phyloP scores from a whole-genome alignment of 2,329 filamentous ascomycete species.

The Lachnellula hyalina region DNA sequence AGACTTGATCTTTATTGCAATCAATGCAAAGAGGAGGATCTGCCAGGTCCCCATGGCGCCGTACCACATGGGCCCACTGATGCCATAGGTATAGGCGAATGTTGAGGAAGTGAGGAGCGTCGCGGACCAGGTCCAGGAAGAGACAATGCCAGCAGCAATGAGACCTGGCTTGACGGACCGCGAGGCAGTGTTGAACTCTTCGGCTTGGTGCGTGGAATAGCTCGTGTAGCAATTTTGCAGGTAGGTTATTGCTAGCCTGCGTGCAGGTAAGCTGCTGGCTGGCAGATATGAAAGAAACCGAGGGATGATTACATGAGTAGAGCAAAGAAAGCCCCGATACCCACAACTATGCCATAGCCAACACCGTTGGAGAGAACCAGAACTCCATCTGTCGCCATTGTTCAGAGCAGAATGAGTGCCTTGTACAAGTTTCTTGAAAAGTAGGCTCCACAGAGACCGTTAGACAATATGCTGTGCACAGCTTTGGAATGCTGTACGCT shows the following conservation, averaged over 20 bases:
- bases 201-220: constrained; percentile 37
- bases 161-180: constrained; percentile 16
- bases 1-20: constrained; percentile 39
- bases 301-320: constrained; percentile 32
- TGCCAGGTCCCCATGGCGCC: constrained; percentile 36
- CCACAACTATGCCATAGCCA: constrained; percentile 45
- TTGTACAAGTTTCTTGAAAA: not conserved
- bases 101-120: constrained; percentile 39
- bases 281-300: not conserved
- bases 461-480: not conserved
- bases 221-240: constrained; percentile 37
- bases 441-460: not conserved
- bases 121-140: constrained; percentile 45
- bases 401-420: not conserved
- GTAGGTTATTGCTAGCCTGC: constrained; percentile 33
- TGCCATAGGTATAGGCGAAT: constrained; percentile 38
- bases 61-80: constrained; percentile 40
- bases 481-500: no score
- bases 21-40: constrained; percentile 37
- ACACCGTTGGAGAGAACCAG: constrained; percentile 32
- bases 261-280: not conserved
- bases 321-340: constrained; percentile 41
- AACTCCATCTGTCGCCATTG: constrained; percentile 11
- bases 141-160: constrained; percentile 31
- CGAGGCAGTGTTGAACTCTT: constrained; percentile 26